These are phyloP conservation scores for Phlebiopsis gigantea DNA, from an alignment of 768 basidiomycete genomes.

Conservation along the genomic window DNA sequence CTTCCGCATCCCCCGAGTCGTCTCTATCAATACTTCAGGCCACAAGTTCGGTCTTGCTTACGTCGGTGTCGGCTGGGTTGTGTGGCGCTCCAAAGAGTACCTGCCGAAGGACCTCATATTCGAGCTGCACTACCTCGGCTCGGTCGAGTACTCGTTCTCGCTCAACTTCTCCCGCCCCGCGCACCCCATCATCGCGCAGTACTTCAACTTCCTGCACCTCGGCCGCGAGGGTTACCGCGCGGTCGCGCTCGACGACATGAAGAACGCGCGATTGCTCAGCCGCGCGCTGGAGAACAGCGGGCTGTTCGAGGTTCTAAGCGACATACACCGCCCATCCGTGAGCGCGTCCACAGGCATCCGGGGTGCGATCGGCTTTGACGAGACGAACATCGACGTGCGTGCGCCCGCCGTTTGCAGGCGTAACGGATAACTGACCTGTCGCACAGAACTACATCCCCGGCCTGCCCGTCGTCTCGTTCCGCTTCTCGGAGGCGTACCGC, in stretches of 20 bases:
- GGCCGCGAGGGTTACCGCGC: slow-evolving; percentile 50
- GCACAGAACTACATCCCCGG: slow-evolving; percentile 41
- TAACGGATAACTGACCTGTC: slow-evolving; percentile 5
- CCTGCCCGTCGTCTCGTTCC: slow-evolving; percentile 49
- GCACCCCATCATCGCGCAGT: slow-evolving; percentile 57
- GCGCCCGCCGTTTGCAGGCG: not conserved
- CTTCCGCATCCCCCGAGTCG: slow-evolving; percentile 54
- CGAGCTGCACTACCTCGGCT: slow-evolving; percentile 47
- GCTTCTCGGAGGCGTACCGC: slow-evolving; percentile 51
- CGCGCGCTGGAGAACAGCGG: slow-evolving; percentile 56
- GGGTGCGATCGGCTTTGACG: slow-evolving; percentile 35
- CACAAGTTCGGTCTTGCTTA: slow-evolving; percentile 58
- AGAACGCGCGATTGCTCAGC: slow-evolving; percentile 62
- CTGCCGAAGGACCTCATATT: slow-evolving; percentile 71
- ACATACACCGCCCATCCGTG: slow-evolving; percentile 44
- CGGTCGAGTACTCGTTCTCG: slow-evolving; percentile 71
- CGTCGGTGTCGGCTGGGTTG: slow-evolving; percentile 59
- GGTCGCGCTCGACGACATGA: slow-evolving; percentile 42
- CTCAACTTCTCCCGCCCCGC: slow-evolving; percentile 59
- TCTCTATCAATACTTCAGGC: slow-evolving; percentile 52
- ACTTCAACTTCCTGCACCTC: slow-evolving; percentile 59
- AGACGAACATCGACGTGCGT: slow-evolving; percentile 53
- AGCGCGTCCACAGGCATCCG: slow-evolving; percentile 24
- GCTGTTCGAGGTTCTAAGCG: slow-evolving; percentile 46
- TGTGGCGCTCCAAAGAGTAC: slow-evolving; percentile 51